These are phyloP conservation scores for Monilinia polystroma DNA, from an alignment of 2,329 filamentous ascomycete species.

Conservation along the genomic window DNA sequence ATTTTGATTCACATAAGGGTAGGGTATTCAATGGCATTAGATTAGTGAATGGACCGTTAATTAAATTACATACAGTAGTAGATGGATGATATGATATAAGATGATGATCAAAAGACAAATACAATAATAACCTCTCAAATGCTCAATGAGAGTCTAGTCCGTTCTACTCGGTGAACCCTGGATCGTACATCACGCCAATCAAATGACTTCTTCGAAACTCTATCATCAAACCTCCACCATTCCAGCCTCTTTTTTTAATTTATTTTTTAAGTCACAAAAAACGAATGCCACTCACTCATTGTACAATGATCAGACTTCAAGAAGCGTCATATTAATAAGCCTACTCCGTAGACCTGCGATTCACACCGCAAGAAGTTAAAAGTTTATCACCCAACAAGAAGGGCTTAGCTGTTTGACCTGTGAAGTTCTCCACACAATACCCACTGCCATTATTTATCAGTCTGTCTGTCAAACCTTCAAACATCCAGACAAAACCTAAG, in stretches of 20 bases:
- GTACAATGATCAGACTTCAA: not conserved
- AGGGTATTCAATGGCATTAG: not conserved
- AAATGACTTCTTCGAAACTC: not conserved
- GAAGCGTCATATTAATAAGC: conserved; percentile 4
- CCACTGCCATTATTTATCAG: conserved; percentile 7
- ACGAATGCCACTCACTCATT: not conserved
- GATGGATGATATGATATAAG: not conserved
- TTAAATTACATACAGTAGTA: not conserved
- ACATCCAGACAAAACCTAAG: too few species aligned
- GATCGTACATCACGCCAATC: conserved; percentile 16
- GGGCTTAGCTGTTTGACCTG: not conserved
- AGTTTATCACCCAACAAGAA: not conserved
- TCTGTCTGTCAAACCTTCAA: not conserved
- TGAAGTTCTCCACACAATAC: not conserved
- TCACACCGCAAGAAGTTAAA: conserved; percentile 22
- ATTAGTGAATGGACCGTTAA: not conserved
- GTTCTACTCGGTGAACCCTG: conserved; percentile 21
- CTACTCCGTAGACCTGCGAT: conserved; percentile 12
- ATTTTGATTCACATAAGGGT: not conserved
- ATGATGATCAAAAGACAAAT: too few species aligned
- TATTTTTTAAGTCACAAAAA: not conserved
- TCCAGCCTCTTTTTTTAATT: conserved; percentile 16
- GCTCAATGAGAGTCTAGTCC: conserved; percentile 1
- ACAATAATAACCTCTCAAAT: not conserved
- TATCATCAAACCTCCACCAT: conserved; percentile 5